Evolutionary conservation across 1,139 yeast species (phyloP), one percentile per base, ranked within the genome.

Genomic region (Lizanozyma gosingica): DNA sequence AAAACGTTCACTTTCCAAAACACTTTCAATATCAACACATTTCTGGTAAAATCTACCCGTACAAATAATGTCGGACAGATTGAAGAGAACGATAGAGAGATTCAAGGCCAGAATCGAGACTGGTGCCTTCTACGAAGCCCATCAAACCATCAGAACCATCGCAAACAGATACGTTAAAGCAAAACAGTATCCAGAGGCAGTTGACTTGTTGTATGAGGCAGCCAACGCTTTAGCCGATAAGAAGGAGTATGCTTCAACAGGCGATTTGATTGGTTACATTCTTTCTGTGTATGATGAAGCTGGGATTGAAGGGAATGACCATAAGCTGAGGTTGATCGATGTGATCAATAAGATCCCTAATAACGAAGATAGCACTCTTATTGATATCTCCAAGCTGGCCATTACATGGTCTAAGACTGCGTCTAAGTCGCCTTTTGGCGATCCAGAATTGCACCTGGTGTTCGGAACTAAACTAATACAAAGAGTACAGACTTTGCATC

Each of bases 111-210:
- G 84, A 53, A 82, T 90, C 47, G 76, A 74, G 39, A 73, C 73
- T 39, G 88, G 88, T 2, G 84, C 88, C 41, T 87, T 72, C 62
- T 90, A 90, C 56, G 98, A 92, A 57, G 97, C 97, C 0, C 96
- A 90, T 56, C 97, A 90, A 60, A 90, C 95, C 0, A 71, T 90
- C 40, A 69, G 96, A 53, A 87, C 97, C 6, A 83, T 90, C 43
- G 87, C 85, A 37, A 87, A 88, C 49, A 70, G 98, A 54, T 83
- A 85, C 54, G 81, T 84, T 37, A 78, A 86, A 47, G 59, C 80
- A 32, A 76, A 78, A 47, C 78, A 83, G 46, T 85, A 73, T 56
- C 59, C 62, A 3, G 82, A 82, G 36, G 95, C 97, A 9, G 70
- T 78, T 41, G 88, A 84, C 41, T 64, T 88, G 43, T 68, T 90